Conservation (phyloP, 2,329 filamentous ascomycete genomes). For the Epichloe scottii region DNA sequence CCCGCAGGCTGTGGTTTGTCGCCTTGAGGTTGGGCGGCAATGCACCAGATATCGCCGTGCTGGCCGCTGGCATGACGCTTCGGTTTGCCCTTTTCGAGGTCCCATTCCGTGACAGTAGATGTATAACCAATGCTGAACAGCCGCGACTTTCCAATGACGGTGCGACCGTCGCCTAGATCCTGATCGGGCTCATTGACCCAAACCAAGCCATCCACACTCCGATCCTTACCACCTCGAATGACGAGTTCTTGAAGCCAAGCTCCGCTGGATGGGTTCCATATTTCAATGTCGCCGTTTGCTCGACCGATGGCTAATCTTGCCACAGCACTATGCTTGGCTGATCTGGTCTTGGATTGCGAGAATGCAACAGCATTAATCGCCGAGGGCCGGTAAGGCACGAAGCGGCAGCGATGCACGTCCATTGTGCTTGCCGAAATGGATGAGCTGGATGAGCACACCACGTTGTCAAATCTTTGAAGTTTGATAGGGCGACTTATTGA, state of each 20-base stretch:
- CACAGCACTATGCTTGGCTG: constrained; percentile 38
- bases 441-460: constrained; percentile 1
- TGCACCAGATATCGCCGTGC: constrained; percentile 93
- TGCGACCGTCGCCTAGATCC: constrained; percentile 47
- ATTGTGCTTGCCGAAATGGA: constrained; percentile 32
- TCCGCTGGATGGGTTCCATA: constrained; percentile 82
- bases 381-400: constrained; percentile 82
- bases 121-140: constrained; percentile 96
- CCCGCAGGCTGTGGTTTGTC: constrained; percentile 6
- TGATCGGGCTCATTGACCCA: constrained; percentile 85
- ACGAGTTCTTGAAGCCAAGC: constrained; percentile 84
- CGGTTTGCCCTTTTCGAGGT: constrained; percentile 66
- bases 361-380: constrained; percentile 93
- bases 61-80: constrained; percentile 79
- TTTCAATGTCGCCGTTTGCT: constrained; percentile 91
- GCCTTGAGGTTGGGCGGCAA: constrained; percentile 66
- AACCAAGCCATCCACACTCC: constrained; percentile 78
- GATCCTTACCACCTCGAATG: constrained; percentile 69
- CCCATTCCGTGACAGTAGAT: constrained; percentile 87
- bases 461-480: not conserved
- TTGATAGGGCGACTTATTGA: not conserved
- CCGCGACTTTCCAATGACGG: constrained; percentile 58
- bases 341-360: constrained; percentile 53
- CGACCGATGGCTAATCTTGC: constrained; percentile 77
- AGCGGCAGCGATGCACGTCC: constrained; percentile 96